Evolutionary conservation across 441 rosid genomes (phyloP).

Genomic region (Euphorbia neoarborescens): DNA sequence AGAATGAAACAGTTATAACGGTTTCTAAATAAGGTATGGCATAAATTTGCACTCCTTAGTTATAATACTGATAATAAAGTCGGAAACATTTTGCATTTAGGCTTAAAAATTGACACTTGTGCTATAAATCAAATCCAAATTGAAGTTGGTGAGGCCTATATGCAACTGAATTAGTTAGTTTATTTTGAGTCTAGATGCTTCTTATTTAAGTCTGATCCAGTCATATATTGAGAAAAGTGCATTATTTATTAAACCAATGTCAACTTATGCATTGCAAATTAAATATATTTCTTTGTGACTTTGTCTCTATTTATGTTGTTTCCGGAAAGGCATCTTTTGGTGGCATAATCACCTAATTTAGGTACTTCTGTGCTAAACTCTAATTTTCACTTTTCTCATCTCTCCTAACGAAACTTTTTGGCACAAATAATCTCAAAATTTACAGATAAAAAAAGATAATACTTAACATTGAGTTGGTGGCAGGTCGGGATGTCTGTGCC

Average conservation of each 20-base stretch:
- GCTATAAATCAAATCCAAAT: background rate
- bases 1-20: too few species aligned
- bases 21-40: too few species aligned
- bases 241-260: background rate
- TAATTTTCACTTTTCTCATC: background rate
- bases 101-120: background rate
- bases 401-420: too few species aligned
- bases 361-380: background rate
- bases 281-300: background rate
- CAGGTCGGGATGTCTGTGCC: too few species aligned
- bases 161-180: background rate
- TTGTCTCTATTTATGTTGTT: conserved; percentile 26
- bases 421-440: too few species aligned
- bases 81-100: too few species aligned
- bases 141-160: background rate
- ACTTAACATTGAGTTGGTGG: too few species aligned
- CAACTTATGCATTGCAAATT: conserved; percentile 26
- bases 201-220: conserved; percentile 8
- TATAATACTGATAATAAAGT: too few species aligned
- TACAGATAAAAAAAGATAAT: too few species aligned
- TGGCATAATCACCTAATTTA: conserved; percentile 23
- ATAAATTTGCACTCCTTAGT: too few species aligned
- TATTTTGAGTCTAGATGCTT: conserved; percentile 1
- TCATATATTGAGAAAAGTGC: background rate
- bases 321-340: conserved; percentile 25